Conservation (phyloP, 768 basidiomycete genomes). For the Lentinula boryana region DNA sequence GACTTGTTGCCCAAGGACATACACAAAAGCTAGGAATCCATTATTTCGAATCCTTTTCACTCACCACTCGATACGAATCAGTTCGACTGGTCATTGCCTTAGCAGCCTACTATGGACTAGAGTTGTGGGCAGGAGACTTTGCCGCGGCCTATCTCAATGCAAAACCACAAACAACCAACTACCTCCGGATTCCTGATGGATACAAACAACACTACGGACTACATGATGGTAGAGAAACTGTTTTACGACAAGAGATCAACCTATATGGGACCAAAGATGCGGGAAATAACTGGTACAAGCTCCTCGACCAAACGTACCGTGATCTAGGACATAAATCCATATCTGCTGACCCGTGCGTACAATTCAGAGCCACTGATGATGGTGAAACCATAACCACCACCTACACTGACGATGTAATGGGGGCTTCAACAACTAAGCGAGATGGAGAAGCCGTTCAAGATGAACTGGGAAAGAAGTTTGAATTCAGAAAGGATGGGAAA, state of each 20-base stretch:
- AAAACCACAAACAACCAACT: neutral
- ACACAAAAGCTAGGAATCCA: too few species aligned
- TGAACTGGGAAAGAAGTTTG: neutral
- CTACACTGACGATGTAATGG: neutral
- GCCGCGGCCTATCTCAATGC: neutral
- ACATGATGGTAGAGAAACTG: too few species aligned
- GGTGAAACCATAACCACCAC: neutral
- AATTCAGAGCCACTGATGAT: neutral
- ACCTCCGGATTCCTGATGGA: too few species aligned
- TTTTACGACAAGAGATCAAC: too few species aligned
- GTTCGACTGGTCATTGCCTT: constrained; percentile 13
- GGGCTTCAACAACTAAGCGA: neutral
- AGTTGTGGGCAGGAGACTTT: neutral
- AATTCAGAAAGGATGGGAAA: neutral
- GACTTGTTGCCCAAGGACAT: too few species aligned
- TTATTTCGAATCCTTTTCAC: too few species aligned
- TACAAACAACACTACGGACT: too few species aligned
- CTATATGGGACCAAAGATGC: constrained; percentile 4
- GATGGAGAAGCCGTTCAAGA: neutral
- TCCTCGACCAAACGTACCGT: neutral
- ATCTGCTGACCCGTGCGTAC: neutral
- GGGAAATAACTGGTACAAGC: constrained; percentile 1
- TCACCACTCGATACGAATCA: too few species aligned
- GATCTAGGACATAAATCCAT: neutral
- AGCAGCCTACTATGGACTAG: constrained; percentile 11